A percentile compares a stretch with the other conserved stretches of the same genome.
These are phyloP conservation scores for Tuber melanosporum DNA, from an alignment of 495 filamentous ascomycete genomes.

Conservation along the genomic window DNA sequence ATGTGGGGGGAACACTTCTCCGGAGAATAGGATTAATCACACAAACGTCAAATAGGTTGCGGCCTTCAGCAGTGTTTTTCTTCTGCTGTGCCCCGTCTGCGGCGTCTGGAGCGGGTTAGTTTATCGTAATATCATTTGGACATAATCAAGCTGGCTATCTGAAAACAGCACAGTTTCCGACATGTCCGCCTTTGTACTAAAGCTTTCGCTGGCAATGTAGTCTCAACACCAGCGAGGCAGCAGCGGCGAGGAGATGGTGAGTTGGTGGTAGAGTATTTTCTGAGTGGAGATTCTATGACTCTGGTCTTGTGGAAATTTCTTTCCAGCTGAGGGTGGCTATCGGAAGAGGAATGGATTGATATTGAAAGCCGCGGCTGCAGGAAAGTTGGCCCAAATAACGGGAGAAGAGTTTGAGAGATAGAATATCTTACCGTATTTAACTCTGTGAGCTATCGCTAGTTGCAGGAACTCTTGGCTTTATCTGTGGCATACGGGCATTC, in stretches of 20 bases:
- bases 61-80: not conserved
- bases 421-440: not conserved
- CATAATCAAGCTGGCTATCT: not conserved
- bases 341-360: not conserved
- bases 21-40: not conserved
- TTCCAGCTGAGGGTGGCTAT: not conserved
- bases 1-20: not conserved
- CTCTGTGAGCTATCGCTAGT: not conserved
- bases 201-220: not conserved
- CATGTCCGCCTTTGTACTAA: not conserved
- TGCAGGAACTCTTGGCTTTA: not conserved
- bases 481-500: not conserved
- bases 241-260: not conserved
- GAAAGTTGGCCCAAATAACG: not conserved
- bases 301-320: not conserved
- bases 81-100: not conserved
- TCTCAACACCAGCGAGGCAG: not conserved
- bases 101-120: not conserved
- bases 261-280: not conserved
- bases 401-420: not conserved
- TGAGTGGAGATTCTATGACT: not conserved
- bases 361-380: not conserved
- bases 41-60: not conserved
- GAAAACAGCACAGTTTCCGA: not conserved
- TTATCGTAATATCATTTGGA: not conserved